Conservation (phyloP, 495 filamentous ascomycete species). For the Zalerion maritima region DNA sequence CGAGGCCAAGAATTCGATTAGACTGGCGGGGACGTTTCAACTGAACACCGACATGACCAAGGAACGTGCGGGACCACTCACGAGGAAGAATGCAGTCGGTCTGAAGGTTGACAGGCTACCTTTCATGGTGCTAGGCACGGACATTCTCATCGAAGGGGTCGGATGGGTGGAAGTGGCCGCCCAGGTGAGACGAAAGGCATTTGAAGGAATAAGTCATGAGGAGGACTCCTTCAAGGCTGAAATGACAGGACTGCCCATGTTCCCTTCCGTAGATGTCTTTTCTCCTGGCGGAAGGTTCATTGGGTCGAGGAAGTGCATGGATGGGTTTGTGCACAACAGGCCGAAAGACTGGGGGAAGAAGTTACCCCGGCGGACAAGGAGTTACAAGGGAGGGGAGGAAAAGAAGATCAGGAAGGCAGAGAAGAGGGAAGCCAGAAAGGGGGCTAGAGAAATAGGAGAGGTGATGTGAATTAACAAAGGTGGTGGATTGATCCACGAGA, state of each 20-base stretch:
- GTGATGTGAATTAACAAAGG: too few species aligned
- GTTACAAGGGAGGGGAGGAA: conserved; percentile 43
- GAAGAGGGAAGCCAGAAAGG: too few species aligned
- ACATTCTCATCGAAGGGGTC: conserved; percentile 78
- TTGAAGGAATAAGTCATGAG: conserved; percentile 5
- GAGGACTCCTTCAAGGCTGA: conserved; percentile 5
- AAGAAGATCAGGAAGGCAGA: conserved; percentile 19
- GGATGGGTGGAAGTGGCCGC: conserved; percentile 87
- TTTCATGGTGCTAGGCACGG: conserved; percentile 61
- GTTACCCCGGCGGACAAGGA: conserved; percentile 31
- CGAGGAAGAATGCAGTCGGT: conserved; percentile 30
- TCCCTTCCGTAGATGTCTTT: conserved; percentile 70
- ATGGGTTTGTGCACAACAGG: conserved; percentile 46
- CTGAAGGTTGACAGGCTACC: conserved; percentile 48
- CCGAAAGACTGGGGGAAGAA: conserved; percentile 10
- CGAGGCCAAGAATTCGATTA: conserved; percentile 37
- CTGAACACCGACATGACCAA: conserved; percentile 72
- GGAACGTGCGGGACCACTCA: conserved; percentile 48
- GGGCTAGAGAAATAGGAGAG: too few species aligned
- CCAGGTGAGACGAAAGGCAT: conserved; percentile 51
- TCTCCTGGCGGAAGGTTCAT: conserved; percentile 71
- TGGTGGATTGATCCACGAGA: too few species aligned
- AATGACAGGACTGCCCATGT: conserved; percentile 15
- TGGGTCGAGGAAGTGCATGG: conserved; percentile 52
- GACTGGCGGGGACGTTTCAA: conserved; percentile 57